Evolutionary conservation across 345 rosid species (phyloP).

Genomic region (Moringa oleifera): DNA sequence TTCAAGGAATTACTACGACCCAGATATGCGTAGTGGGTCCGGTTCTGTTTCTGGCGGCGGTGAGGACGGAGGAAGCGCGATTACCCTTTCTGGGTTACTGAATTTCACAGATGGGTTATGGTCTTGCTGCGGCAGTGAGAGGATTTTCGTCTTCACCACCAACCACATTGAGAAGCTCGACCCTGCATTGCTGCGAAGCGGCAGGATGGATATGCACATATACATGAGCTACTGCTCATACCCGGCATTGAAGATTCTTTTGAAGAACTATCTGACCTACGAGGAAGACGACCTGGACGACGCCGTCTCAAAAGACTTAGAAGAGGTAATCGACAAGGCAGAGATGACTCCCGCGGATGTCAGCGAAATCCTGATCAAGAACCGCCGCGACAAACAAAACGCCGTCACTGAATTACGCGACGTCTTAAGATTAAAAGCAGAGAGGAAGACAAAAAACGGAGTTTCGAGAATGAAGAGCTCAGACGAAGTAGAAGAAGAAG

Average conservation of each 20-base stretch:
- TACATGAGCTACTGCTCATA: constrained; percentile 76
- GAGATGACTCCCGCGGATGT: constrained; percentile 96
- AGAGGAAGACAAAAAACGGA: constrained; percentile 32
- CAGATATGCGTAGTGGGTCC: constrained; percentile 41
- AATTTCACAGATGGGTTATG: constrained; percentile 95
- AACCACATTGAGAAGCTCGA: constrained; percentile 92
- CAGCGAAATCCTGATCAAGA: constrained; percentile 77
- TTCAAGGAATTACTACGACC: constrained; percentile 32
- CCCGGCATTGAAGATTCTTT: constrained; percentile 60
- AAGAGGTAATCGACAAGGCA: constrained; percentile 47
- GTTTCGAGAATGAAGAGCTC: constrained; percentile 21
- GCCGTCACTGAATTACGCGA: constrained; percentile 57
- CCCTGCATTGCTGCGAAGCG: constrained; percentile 84
- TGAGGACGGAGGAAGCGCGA: constrained; percentile 44
- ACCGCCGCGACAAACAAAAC: constrained; percentile 44
- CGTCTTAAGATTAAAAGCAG: constrained; percentile 42
- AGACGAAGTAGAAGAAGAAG: constrained; percentile 30
- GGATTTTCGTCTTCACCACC: constrained; percentile 90
- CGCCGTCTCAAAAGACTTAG: constrained; percentile 34
- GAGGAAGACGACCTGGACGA: constrained; percentile 31
- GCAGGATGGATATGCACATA: constrained; percentile 97
- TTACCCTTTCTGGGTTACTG: constrained; percentile 82
- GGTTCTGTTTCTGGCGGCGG: constrained; percentile 26
- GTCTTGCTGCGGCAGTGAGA: constrained; percentile 98
- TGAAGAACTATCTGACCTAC: constrained; percentile 58